Conservation (phyloP, 2,329 filamentous ascomycete species). For the Penicillium olsonii region DNA sequence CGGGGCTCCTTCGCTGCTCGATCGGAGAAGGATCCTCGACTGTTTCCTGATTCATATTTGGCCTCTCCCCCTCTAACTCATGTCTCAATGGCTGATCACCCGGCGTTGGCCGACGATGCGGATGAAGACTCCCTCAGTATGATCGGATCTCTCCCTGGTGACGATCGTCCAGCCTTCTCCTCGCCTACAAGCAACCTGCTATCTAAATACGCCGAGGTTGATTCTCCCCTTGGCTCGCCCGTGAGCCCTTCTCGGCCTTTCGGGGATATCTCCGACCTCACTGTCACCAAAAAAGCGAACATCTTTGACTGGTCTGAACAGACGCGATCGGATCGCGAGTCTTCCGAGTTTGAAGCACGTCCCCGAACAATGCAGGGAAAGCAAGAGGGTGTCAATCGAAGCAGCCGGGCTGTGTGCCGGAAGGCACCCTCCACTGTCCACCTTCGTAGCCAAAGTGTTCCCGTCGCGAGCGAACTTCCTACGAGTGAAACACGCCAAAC, state of each 20-base stretch:
- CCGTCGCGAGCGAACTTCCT: constrained; percentile 55
- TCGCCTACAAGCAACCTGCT: constrained; percentile 9
- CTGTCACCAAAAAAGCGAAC: constrained; percentile 51
- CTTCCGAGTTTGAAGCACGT: constrained; percentile 54
- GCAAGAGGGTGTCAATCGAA: constrained; percentile 55
- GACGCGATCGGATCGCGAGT: constrained; percentile 55
- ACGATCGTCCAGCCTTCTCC: constrained; percentile 15
- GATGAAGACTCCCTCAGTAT: constrained; percentile 32
- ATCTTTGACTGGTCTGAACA: constrained; percentile 68
- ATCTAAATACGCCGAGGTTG: constrained; percentile 7
- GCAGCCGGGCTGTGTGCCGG: constrained; percentile 59
- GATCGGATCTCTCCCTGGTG: constrained; percentile 29
- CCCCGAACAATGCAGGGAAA: constrained; percentile 66
- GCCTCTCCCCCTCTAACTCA: constrained; percentile 14
- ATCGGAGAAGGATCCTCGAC: constrained; percentile 21
- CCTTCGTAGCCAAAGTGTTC: constrained; percentile 67
- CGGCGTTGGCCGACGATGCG: constrained; percentile 25
- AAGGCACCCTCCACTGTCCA: constrained; percentile 62
- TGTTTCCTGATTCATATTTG: constrained; percentile 19
- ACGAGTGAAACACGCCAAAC: constrained; percentile 53
- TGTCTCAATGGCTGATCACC: constrained; percentile 18
- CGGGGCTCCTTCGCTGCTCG: constrained; percentile 45
- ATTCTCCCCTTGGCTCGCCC: neutral
- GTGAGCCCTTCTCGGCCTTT: constrained; percentile 4
- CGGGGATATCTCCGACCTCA: constrained; percentile 29